Conservation (phyloP, 495 filamentous ascomycete species). For the Annulohypoxylon nitens region DNA sequence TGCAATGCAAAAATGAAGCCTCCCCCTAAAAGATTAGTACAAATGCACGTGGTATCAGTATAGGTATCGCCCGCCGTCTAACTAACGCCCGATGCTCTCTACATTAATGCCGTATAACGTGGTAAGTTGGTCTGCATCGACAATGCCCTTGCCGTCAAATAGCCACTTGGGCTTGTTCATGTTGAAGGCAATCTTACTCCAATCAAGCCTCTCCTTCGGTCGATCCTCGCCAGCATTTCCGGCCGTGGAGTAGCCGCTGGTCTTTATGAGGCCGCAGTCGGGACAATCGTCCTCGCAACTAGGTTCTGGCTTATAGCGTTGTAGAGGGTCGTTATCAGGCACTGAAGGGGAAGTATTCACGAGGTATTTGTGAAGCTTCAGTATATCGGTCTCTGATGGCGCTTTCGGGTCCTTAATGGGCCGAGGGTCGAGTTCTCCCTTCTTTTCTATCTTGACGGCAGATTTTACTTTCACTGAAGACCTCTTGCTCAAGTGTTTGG, state of each 20-base stretch:
- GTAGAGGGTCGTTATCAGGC: conserved; percentile 44
- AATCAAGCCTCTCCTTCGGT: conserved; percentile 39
- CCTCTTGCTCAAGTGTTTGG: background rate
- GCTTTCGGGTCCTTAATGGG: conserved; percentile 36
- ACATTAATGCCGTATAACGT: conserved; percentile 69
- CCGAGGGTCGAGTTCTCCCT: conserved; percentile 38
- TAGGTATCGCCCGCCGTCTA: conserved; percentile 14
- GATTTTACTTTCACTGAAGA: conserved; percentile 16
- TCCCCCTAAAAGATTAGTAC: conserved; percentile 9
- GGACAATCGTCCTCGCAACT: conserved; percentile 51
- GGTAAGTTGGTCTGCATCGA: conserved; percentile 68
- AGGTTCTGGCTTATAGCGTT: conserved; percentile 52
- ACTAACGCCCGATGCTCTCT: conserved; percentile 61
- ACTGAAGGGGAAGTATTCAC: conserved; percentile 16
- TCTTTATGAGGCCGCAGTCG: conserved; percentile 53
- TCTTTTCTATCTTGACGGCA: conserved; percentile 9
- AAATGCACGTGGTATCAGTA: conserved; percentile 14
- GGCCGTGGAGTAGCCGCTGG: conserved; percentile 43
- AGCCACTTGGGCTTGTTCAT: conserved; percentile 78
- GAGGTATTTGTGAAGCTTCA: conserved; percentile 51
- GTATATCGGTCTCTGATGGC: conserved; percentile 53
- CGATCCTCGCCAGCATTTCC: conserved; percentile 32
- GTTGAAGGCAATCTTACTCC: conserved; percentile 53
- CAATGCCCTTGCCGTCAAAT: conserved; percentile 76
- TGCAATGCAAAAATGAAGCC: conserved; percentile 27